phyloP scores from a whole-genome alignment of 345 rosid species.

The Ceriops zippeliana region DNA sequence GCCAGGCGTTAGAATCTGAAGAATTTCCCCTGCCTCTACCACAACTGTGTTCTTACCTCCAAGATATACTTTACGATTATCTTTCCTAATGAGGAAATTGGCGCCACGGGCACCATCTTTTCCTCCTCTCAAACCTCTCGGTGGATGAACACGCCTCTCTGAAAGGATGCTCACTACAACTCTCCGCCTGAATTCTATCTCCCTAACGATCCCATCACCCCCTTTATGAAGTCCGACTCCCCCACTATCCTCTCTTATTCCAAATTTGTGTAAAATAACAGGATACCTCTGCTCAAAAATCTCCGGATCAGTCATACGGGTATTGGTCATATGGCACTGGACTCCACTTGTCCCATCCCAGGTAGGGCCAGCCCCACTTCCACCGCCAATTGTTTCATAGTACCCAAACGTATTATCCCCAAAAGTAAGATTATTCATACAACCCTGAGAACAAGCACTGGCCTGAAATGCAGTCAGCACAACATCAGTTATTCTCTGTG shows the following conservation, averaged over 20 bases:
- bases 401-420: slow-evolving; percentile 87
- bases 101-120: slow-evolving; percentile 83
- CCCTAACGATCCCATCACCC: slow-evolving; percentile 84
- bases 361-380: slow-evolving; percentile 83
- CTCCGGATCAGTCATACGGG: slow-evolving; percentile 98
- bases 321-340: slow-evolving; percentile 97
- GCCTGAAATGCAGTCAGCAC: slow-evolving; percentile 85
- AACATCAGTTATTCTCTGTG: slow-evolving; percentile 89
- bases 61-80: slow-evolving; percentile 54
- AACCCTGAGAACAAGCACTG: slow-evolving; percentile 95
- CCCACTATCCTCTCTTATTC: slow-evolving; percentile 78
- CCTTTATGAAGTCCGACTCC: slow-evolving; percentile 74
- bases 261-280: slow-evolving; percentile 72
- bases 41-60: slow-evolving; percentile 88
- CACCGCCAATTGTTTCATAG: slow-evolving; percentile 95
- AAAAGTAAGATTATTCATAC: slow-evolving; percentile 97
- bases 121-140: slow-evolving; percentile 80
- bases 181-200: slow-evolving; percentile 77
- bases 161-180: slow-evolving; percentile 87
- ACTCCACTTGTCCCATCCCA: slow-evolving; percentile 96
- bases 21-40: slow-evolving; percentile 73
- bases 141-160: slow-evolving; percentile 94
- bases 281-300: slow-evolving; percentile 96
- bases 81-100: slow-evolving; percentile 62
- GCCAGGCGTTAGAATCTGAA: slow-evolving; percentile 85